Evolutionary conservation across 768 basidiomycete genomes (phyloP).

Genomic region (Lactifluus piperatus): DNA sequence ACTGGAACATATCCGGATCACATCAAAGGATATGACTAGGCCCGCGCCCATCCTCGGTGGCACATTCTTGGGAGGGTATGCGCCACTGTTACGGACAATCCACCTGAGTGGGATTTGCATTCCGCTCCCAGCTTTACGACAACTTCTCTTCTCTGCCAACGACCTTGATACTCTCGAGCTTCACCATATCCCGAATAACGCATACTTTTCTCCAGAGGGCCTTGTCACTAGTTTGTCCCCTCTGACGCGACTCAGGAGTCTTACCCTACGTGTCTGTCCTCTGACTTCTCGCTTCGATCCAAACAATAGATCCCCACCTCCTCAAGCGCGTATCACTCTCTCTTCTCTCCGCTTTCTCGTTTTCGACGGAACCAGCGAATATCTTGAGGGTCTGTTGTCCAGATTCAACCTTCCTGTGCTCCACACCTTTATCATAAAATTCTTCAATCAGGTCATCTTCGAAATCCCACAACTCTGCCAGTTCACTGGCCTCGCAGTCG

Average conservation of each 20-base stretch:
- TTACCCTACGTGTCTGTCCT: neutral
- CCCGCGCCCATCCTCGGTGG: constrained; percentile 25
- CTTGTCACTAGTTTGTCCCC: neutral
- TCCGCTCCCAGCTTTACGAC: neutral
- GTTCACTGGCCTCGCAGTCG: neutral
- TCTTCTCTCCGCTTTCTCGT: neutral
- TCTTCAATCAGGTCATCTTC: neutral
- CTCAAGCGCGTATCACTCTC: neutral
- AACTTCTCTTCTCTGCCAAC: neutral
- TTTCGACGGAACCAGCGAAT: neutral
- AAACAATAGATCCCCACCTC: neutral
- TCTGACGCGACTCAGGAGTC: neutral
- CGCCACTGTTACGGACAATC: neutral
- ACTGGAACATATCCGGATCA: constrained; percentile 14
- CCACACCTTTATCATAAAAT: neutral
- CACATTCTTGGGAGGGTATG: neutral
- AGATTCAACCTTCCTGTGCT: neutral
- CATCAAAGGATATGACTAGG: constrained; percentile 27
- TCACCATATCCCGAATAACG: neutral
- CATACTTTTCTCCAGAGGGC: neutral
- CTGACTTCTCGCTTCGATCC: neutral
- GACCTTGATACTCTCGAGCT: neutral
- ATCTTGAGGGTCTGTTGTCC: neutral
- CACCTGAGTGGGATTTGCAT: neutral
- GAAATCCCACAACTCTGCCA: neutral